Evolutionary conservation across 352 stramenopile species (phyloP).

Genomic region (Globisporangium heterothallicum): DNA sequence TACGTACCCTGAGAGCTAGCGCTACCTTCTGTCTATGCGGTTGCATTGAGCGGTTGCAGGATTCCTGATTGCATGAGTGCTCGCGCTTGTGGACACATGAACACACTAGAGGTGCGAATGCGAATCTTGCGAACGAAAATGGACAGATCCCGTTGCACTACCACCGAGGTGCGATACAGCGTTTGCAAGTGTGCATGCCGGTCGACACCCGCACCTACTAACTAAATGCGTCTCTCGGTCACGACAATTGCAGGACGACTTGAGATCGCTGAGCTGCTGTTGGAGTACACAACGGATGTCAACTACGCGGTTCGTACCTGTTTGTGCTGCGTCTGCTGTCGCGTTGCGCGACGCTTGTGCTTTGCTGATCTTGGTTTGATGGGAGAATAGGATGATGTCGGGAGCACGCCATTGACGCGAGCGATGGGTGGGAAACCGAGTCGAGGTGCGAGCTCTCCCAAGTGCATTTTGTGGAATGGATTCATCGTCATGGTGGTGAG

Average conservation of each 20-base stretch:
- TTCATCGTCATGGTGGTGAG: too few relatives aligned
- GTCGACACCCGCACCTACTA: neutral
- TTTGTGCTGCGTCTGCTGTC: neutral
- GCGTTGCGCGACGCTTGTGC: neutral
- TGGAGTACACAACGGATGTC: slow-evolving; percentile 64
- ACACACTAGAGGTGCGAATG: slow-evolving; percentile 43
- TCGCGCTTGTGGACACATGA: too few relatives aligned
- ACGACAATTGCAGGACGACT: slow-evolving; percentile 28
- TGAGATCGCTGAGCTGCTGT: slow-evolving; percentile 59
- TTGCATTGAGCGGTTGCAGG: too few relatives aligned
- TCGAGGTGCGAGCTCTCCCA: slow-evolving; percentile 38
- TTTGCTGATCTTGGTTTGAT: neutral
- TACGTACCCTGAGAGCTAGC: slow-evolving; percentile 21
- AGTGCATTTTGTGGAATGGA: neutral
- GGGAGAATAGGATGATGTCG: slow-evolving; percentile 42
- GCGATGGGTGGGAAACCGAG: slow-evolving; percentile 51
- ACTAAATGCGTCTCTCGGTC: neutral
- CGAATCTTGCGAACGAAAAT: slow-evolving; percentile 67
- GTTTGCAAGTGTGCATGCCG: neutral
- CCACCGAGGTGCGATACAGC: slow-evolving; percentile 39
- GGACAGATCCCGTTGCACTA: slow-evolving; percentile 72
- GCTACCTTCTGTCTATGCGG: too few relatives aligned
- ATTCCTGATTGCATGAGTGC: too few relatives aligned
- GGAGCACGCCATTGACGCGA: slow-evolving; percentile 56
- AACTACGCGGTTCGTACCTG: slow-evolving; percentile 41